These are phyloP conservation scores for Medicago truncatula DNA, from an alignment of 306 rosid genomes.

Conservation along the genomic window DNA sequence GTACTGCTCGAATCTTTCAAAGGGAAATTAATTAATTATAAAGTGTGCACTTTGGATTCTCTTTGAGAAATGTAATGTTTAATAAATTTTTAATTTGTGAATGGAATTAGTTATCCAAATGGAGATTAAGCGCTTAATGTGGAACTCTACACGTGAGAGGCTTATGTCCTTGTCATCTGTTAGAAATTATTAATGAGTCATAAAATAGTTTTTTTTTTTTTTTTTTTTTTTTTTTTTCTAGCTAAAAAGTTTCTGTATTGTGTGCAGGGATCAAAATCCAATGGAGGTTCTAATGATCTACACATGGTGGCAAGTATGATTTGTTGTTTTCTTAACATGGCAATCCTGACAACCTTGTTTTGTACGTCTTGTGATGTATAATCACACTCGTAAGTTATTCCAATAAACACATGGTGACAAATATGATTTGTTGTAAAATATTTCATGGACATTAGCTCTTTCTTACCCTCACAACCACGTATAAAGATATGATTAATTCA, in stretches of 20 bases:
- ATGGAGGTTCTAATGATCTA: conserved; percentile 41
- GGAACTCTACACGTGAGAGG: conserved; percentile 53
- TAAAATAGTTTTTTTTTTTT: not conserved
- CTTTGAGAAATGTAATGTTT: conserved; percentile 36
- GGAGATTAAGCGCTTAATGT: conserved; percentile 34
- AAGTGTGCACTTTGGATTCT: conserved; percentile 56
- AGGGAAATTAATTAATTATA: conserved; percentile 24
- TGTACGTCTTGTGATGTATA: conserved; percentile 37
- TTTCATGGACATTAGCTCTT: too few relatives aligned
- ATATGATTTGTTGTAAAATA: too few relatives aligned
- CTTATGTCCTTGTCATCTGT: conserved; percentile 35
- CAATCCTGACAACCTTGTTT: conserved; percentile 39
- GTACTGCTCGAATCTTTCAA: conserved; percentile 44
- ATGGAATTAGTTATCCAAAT: conserved; percentile 27
- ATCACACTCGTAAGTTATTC: not conserved
- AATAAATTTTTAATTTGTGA: conserved; percentile 1
- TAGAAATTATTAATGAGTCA: conserved; percentile 29
- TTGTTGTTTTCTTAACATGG: conserved; percentile 36
- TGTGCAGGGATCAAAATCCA: conserved; percentile 34
- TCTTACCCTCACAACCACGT: too few relatives aligned
- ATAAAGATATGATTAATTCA: too few relatives aligned
- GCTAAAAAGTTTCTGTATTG: not conserved
- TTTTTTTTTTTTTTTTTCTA: not conserved
- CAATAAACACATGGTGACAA: too few relatives aligned
- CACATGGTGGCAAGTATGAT: conserved; percentile 49